Percentiles rank a stretch among this genome's conserved stretches.
Conservation (phyloP, 257 asterid genomes). For the Penstemon eatonii region DNA sequence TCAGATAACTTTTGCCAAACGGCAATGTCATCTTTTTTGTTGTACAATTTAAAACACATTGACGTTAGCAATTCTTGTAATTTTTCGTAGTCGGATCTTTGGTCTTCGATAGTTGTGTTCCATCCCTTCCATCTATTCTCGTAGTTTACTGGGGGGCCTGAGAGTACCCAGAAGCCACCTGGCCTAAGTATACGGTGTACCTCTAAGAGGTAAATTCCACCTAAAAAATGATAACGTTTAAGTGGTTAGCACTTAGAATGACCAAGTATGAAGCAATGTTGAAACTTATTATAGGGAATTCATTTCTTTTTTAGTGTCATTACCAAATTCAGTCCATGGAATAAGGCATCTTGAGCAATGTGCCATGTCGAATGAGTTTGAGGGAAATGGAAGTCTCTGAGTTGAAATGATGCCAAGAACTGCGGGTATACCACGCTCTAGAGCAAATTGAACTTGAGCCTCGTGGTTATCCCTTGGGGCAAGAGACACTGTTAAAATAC, state of each 20-base stretch:
- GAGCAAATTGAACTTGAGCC: constrained; percentile 64
- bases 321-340: constrained; percentile 63
- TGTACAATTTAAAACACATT: constrained; percentile 53
- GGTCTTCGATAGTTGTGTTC: constrained; percentile 56
- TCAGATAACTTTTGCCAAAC: constrained; percentile 53
- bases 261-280: neutral
- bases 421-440: constrained; percentile 67
- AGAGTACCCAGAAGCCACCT: constrained; percentile 64
- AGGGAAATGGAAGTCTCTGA: constrained; percentile 56
- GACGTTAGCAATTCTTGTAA: constrained; percentile 46
- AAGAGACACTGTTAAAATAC: constrained; percentile 53
- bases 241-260: neutral
- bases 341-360: constrained; percentile 65
- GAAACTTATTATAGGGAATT: neutral
- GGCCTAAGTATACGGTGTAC: constrained; percentile 59
- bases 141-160: constrained; percentile 62
- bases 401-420: constrained; percentile 56
- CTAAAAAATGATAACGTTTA: constrained; percentile 31
- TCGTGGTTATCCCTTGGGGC: constrained; percentile 68
- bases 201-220: constrained; percentile 59
- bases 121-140: constrained; percentile 54
- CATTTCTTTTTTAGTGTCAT: constrained; percentile 6
- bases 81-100: constrained; percentile 40
- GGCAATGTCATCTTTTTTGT: constrained; percentile 51
- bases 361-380: constrained; percentile 59